phyloP scores from a whole-genome alignment of 495 filamentous ascomycete genomes.

The Cercophora samala region DNA sequence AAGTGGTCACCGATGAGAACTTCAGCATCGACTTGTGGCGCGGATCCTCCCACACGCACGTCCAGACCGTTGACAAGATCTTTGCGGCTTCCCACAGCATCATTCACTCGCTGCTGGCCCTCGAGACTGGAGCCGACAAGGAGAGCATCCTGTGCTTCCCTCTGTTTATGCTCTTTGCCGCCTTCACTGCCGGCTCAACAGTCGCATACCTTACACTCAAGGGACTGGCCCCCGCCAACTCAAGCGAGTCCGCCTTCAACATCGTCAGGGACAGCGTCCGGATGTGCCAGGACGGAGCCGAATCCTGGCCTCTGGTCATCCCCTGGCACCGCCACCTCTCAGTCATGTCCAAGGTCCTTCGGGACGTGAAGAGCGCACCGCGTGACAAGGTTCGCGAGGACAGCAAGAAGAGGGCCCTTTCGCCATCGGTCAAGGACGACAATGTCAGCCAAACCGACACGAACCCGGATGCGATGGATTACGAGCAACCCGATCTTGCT shows the following conservation, averaged over 20 bases:
- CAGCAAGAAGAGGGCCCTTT: slow-evolving; percentile 27
- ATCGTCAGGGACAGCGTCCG: slow-evolving; percentile 50
- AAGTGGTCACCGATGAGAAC: slow-evolving; percentile 44
- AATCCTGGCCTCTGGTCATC: slow-evolving; percentile 49
- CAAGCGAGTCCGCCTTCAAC: slow-evolving; percentile 44
- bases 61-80: slow-evolving; percentile 44
- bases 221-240: slow-evolving; percentile 44
- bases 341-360: slow-evolving; percentile 50
- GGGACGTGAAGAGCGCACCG: slow-evolving; percentile 35
- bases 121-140: slow-evolving; percentile 48
- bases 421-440: slow-evolving; percentile 47
- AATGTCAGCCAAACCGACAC: slow-evolving; percentile 42
- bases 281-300: slow-evolving; percentile 46
- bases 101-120: slow-evolving; percentile 42
- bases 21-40: slow-evolving; percentile 48
- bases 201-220: slow-evolving; percentile 51
- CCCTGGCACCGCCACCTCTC: slow-evolving; percentile 50
- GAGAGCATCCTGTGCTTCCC: slow-evolving; percentile 49
- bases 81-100: slow-evolving; percentile 51
- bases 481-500: slow-evolving; percentile 34
- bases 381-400: slow-evolving; percentile 30
- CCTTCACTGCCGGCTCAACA: slow-evolving; percentile 50
- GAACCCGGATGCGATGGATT: slow-evolving; percentile 46
- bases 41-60: slow-evolving; percentile 36
- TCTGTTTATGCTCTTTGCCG: slow-evolving; percentile 52